A percentile compares a stretch with the other conserved stretches of the same genome.
These are phyloP conservation scores for Jamesozyma gamospora DNA, from an alignment of 805 yeast species.

Conservation along the genomic window DNA sequence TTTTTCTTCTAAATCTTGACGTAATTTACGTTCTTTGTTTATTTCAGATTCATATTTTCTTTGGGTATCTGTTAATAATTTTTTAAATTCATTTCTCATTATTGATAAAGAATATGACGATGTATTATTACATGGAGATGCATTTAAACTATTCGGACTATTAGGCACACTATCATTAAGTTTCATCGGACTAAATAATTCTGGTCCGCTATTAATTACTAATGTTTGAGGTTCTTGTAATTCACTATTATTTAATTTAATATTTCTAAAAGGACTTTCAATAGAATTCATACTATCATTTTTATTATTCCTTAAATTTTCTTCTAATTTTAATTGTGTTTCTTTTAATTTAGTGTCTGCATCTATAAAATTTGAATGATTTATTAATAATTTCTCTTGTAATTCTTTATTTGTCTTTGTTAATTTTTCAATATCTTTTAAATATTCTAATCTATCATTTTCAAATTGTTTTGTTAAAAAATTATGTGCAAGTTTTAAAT, in stretches of 20 bases:
- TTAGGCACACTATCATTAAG: not conserved
- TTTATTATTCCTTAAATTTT: slow-evolving; percentile 22
- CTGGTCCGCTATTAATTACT: not conserved
- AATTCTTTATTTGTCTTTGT: slow-evolving; percentile 40
- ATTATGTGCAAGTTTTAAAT: slow-evolving; percentile 61
- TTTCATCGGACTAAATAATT: not conserved
- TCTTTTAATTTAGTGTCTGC: slow-evolving; percentile 28
- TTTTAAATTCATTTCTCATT: slow-evolving; percentile 58
- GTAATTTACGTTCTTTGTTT: slow-evolving; percentile 43
- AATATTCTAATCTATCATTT: slow-evolving; percentile 49
- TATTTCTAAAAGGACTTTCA: slow-evolving; percentile 7
- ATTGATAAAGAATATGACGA: slow-evolving; percentile 40
- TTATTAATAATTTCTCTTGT: slow-evolving; percentile 41
- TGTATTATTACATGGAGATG: not conserved
- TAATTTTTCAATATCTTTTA: slow-evolving; percentile 43
- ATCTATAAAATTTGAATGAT: slow-evolving; percentile 22
- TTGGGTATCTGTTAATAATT: slow-evolving; percentile 51
- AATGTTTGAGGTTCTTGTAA: not conserved
- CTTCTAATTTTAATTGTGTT: slow-evolving; percentile 30
- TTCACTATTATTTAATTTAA: not conserved
- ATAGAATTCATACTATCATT: slow-evolving; percentile 22
- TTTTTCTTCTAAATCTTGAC: slow-evolving; percentile 36
- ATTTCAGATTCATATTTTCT: slow-evolving; percentile 51
- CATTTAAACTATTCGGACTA: not conserved
- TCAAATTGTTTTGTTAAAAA: slow-evolving; percentile 60